A percentile compares a stretch with the other conserved stretches of the same genome.
Conservation (phyloP, 768 basidiomycete species). For the Russula sp. region DNA sequence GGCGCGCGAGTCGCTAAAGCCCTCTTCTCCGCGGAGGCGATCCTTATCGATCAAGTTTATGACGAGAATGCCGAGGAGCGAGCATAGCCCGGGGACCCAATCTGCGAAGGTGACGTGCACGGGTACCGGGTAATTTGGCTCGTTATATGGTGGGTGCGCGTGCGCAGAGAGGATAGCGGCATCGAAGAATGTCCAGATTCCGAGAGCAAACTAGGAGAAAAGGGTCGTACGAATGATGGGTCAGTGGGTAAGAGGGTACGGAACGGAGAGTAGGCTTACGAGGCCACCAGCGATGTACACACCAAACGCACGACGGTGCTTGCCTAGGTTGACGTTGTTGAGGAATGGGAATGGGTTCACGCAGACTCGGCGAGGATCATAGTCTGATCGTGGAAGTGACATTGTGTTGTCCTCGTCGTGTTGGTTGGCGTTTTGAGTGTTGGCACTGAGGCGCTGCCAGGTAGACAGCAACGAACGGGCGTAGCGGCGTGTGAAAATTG, state of each 20-base stretch:
- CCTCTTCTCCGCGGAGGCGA: constrained; percentile 72
- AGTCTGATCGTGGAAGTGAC: constrained; percentile 67
- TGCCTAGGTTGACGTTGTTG: constrained; percentile 60
- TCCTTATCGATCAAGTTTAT: constrained; percentile 96
- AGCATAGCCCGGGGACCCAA: constrained; percentile 96
- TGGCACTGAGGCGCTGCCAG: no score
- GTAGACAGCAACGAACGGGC: neutral
- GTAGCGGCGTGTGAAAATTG: constrained; percentile 14
- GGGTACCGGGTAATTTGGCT: constrained; percentile 64
- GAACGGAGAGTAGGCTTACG: constrained; percentile 49
- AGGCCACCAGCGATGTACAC: constrained; percentile 91
- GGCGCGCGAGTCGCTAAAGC: constrained; percentile 75
- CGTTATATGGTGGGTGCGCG: constrained; percentile 69
- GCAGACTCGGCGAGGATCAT: constrained; percentile 86
- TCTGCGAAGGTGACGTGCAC: constrained; percentile 90
- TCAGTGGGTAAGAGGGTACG: constrained; percentile 13
- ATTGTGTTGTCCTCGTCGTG: constrained; percentile 36
- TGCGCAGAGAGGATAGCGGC: constrained; percentile 89
- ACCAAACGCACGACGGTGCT: constrained; percentile 76
- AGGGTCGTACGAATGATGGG: neutral
- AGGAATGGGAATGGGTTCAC: constrained; percentile 72
- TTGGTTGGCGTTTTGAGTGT: neutral
- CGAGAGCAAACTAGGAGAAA: constrained; percentile 77
- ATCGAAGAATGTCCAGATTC: constrained; percentile 94
- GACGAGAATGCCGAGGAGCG: constrained; percentile 86